Evolutionary conservation across 306 rosid genomes (phyloP).

Genomic region (Acacia acuminata): DNA sequence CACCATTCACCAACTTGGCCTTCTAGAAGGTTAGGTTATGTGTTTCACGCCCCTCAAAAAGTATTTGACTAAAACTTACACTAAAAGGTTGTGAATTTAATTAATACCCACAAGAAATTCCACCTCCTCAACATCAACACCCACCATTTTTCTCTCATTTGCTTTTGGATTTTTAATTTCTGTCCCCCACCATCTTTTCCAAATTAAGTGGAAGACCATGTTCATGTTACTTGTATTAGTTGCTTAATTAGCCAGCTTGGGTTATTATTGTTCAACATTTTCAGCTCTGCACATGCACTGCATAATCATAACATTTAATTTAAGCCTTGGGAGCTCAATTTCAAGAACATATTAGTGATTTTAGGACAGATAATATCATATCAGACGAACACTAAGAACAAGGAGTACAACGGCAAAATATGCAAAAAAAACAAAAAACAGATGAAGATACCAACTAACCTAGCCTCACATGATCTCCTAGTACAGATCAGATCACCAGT

Average conservation of each 20-base stretch:
- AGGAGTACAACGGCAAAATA: neutral
- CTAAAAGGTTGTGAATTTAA: neutral
- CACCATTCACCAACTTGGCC: neutral
- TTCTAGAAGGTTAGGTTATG: neutral
- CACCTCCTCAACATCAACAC: neutral
- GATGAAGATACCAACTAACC: neutral
- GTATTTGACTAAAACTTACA: neutral
- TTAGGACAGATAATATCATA: neutral
- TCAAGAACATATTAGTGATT: neutral
- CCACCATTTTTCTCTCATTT: neutral
- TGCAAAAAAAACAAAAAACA: neutral
- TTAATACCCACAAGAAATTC: neutral
- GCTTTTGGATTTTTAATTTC: too few species aligned
- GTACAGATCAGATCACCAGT: neutral
- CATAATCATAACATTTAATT: neutral
- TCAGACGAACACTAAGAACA: neutral
- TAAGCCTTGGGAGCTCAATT: neutral
- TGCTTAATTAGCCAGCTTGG: neutral
- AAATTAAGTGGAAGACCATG: neutral
- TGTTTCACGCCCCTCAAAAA: neutral
- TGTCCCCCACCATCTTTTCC: constrained; percentile 1
- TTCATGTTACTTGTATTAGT: neutral
- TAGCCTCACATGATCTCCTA: neutral
- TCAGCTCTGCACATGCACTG: neutral
- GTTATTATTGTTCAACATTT: neutral